phyloP scores from a whole-genome alignment of 2,329 filamentous ascomycete species.

The Ophiostoma australiae region DNA sequence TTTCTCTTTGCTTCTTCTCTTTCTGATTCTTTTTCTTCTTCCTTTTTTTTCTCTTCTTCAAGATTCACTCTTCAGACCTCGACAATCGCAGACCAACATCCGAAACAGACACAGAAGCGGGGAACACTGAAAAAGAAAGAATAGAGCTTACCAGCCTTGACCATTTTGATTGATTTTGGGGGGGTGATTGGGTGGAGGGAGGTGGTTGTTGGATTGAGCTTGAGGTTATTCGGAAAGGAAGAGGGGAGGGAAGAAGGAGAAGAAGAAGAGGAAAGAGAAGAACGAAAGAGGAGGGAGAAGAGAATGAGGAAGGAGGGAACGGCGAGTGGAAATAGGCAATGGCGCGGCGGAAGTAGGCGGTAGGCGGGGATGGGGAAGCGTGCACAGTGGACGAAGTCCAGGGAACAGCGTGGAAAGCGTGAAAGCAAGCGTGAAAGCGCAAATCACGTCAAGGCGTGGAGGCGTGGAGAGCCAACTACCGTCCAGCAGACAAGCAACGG shows the following conservation, averaged over 20 bases:
- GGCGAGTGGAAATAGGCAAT: conserved; percentile 15
- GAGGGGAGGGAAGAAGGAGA: background rate
- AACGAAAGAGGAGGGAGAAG: background rate
- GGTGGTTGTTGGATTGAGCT: conserved; percentile 9
- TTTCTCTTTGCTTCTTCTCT: background rate
- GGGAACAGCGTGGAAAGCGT: conserved; percentile 15
- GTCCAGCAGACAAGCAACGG: conserved; percentile 1
- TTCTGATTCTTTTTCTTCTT: background rate
- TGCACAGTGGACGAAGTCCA: conserved; percentile 3
- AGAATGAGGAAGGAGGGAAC: conserved; percentile 11
- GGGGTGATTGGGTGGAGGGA: conserved; percentile 5
- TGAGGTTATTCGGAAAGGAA: conserved; percentile 11
- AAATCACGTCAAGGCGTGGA: background rate
- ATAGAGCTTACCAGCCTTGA: conserved; percentile 81
- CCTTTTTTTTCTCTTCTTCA: background rate
- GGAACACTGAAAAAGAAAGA: background rate
- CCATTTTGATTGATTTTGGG: conserved; percentile 69
- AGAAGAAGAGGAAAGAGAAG: conserved; percentile 14
- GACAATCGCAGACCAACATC: conserved; percentile 7
- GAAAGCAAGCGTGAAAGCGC: background rate
- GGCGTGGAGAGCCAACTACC: conserved; percentile 3
- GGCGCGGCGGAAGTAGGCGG: conserved; percentile 21
- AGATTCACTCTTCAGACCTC: background rate
- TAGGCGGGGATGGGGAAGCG: conserved; percentile 17
- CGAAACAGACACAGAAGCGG: background rate